These are phyloP conservation scores for Houttuynia cordata DNA, from an alignment of 164 flowering plant genomes.

Conservation along the genomic window DNA sequence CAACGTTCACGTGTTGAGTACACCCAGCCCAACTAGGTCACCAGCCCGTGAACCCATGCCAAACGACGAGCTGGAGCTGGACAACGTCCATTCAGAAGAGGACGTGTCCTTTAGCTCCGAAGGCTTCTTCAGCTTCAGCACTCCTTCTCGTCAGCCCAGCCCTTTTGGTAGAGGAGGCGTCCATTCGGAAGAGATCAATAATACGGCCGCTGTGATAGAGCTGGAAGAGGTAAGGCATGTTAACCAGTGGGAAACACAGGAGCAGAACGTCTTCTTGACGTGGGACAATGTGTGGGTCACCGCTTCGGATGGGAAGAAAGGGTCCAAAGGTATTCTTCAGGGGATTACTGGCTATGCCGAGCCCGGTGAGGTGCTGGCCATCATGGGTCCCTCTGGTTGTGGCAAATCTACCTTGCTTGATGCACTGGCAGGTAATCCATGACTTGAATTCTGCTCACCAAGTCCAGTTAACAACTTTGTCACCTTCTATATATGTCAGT, in stretches of 20 bases:
- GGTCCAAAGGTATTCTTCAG: constrained; percentile 22
- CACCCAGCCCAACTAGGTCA: too few relatives aligned
- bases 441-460: not conserved
- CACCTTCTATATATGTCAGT: not conserved
- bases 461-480: not conserved
- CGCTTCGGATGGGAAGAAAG: constrained; percentile 18
- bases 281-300: constrained; percentile 53
- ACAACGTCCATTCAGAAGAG: too few relatives aligned
- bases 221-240: too few relatives aligned
- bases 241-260: not conserved
- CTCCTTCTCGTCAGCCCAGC: too few relatives aligned
- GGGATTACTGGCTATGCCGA: constrained; percentile 44
- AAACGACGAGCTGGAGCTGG: too few relatives aligned
- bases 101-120: too few relatives aligned
- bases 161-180: too few relatives aligned
- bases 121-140: too few relatives aligned
- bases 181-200: too few relatives aligned
- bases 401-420: constrained; percentile 72
- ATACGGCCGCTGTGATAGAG: too few relatives aligned
- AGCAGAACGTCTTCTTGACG: constrained; percentile 35
- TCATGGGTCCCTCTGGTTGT: constrained; percentile 72
- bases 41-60: too few relatives aligned
- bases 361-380: constrained; percentile 48
- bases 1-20: too few relatives aligned
- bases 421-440: constrained; percentile 50